phyloP scores from a whole-genome alignment of 1,139 yeast species.

The Suhomyces yuchorum region DNA sequence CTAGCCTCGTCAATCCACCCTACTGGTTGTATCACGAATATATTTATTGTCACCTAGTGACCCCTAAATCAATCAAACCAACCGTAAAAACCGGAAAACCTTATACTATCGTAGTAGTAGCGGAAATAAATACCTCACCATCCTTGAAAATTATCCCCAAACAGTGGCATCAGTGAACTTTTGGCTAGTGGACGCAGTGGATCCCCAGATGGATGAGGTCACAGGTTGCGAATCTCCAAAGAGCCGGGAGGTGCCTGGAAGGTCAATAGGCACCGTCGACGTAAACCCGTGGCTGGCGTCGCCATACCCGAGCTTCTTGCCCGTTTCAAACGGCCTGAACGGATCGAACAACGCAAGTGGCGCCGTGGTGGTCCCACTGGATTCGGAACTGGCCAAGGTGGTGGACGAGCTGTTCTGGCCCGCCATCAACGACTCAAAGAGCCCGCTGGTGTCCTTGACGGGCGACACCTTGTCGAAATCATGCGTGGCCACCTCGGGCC shows the following conservation, averaged over 20 bases:
- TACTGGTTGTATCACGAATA: not conserved
- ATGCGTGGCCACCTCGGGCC: not conserved
- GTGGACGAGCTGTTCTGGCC: constrained; percentile 8
- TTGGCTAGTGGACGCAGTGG: constrained; percentile 6
- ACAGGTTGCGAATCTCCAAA: constrained; percentile 7
- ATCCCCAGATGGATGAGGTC: constrained; percentile 16
- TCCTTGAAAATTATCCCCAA: constrained; percentile 21
- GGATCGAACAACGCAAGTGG: constrained; percentile 23
- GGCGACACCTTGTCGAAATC: not conserved
- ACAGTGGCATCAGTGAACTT: constrained; percentile 22
- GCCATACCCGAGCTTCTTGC: not conserved
- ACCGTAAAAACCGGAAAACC: constrained; percentile 6
- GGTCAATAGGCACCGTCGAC: constrained; percentile 7
- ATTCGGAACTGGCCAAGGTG: constrained; percentile 8
- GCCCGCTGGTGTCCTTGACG: constrained; percentile 1
- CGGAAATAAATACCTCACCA: constrained; percentile 4
- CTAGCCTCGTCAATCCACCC: not conserved
- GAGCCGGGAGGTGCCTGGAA: constrained; percentile 2
- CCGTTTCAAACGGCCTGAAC: constrained; percentile 21
- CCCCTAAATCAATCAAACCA: constrained; percentile 7
- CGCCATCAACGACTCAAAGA: constrained; percentile 12
- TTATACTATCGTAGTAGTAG: constrained; percentile 1
- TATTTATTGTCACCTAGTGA: constrained; percentile 3
- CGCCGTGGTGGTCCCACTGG: not conserved
- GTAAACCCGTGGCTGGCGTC: not conserved